These are phyloP conservation scores for Coccomyxa sp. DNA, from an alignment of 139 green algal genomes.

Conservation along the genomic window DNA sequence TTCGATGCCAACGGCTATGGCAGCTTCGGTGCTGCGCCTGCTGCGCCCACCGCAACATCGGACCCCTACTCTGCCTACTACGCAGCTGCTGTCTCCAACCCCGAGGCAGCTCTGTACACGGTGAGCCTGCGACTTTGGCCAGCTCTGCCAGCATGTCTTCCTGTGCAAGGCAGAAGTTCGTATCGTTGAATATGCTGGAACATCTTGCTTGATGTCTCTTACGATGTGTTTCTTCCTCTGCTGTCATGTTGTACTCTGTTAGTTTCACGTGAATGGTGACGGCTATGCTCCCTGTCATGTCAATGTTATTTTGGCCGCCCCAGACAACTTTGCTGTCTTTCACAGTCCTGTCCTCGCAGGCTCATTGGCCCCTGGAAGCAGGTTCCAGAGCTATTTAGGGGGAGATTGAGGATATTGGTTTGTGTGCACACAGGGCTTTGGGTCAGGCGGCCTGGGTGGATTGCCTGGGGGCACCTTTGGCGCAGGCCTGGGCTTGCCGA, in stretches of 20 bases:
- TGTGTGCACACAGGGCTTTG: not conserved
- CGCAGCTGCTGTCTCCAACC: not conserved
- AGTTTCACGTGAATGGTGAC: no score
- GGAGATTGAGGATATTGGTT: not conserved
- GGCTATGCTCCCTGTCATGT: no score
- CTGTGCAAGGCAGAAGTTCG: not conserved
- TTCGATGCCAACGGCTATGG: not conserved
- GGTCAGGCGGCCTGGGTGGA: not conserved
- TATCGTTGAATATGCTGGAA: not conserved
- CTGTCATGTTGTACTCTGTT: no score
- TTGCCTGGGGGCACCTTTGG: not conserved
- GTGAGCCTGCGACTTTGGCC: not conserved
- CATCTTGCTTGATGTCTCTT: no score
- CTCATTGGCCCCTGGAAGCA: not conserved
- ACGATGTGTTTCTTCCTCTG: no score
- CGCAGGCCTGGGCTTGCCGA: not conserved
- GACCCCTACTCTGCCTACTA: conserved; percentile 15
- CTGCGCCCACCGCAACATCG: not conserved
- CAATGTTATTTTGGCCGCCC: not conserved
- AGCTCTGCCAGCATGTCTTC: not conserved
- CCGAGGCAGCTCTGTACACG: not conserved
- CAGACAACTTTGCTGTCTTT: not conserved
- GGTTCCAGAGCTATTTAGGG: not conserved
- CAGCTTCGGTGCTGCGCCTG: not conserved
- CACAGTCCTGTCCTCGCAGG: not conserved